Conservation (phyloP, 495 filamentous ascomycete genomes). For the Penicillium paradoxum region DNA sequence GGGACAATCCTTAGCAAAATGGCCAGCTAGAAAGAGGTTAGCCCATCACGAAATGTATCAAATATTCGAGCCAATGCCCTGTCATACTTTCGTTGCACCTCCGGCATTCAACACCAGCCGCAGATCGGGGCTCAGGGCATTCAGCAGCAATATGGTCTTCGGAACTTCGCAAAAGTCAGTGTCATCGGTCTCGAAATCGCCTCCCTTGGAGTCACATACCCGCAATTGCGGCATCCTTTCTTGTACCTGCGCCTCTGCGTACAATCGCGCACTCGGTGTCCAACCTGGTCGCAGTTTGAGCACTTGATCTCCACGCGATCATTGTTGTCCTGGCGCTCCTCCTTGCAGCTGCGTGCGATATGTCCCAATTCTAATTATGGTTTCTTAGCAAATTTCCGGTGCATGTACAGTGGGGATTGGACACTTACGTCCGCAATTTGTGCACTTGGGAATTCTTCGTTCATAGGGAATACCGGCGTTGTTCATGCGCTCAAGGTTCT, state of each 20-base stretch:
- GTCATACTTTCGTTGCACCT: conserved; percentile 63
- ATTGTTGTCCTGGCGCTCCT: conserved; percentile 40
- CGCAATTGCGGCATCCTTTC: conserved; percentile 79
- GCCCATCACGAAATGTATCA: conserved; percentile 1
- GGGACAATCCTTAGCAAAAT: conserved; percentile 82
- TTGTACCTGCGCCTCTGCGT: conserved; percentile 53
- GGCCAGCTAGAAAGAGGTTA: conserved; percentile 54
- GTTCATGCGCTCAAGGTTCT: conserved; percentile 68
- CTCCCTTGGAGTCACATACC: conserved; percentile 38
- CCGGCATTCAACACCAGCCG: conserved; percentile 72
- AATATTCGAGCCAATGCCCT: neutral
- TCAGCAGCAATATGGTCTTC: conserved; percentile 56
- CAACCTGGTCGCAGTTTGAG: conserved; percentile 67
- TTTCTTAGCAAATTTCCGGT: neutral
- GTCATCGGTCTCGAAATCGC: neutral
- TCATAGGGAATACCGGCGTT: conserved; percentile 69
- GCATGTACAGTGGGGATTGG: neutral
- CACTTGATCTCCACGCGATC: conserved; percentile 59
- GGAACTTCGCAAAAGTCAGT: conserved; percentile 33
- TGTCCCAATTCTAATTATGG: conserved; percentile 62
- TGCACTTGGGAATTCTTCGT: conserved; percentile 61
- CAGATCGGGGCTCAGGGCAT: conserved; percentile 66
- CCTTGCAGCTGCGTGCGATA: conserved; percentile 60
- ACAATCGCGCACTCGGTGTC: conserved; percentile 68
- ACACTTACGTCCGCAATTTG: conserved; percentile 57